These are phyloP conservation scores for Sclerotiophoma versabilis DNA, from an alignment of 2,329 filamentous ascomycete species.

Conservation along the genomic window DNA sequence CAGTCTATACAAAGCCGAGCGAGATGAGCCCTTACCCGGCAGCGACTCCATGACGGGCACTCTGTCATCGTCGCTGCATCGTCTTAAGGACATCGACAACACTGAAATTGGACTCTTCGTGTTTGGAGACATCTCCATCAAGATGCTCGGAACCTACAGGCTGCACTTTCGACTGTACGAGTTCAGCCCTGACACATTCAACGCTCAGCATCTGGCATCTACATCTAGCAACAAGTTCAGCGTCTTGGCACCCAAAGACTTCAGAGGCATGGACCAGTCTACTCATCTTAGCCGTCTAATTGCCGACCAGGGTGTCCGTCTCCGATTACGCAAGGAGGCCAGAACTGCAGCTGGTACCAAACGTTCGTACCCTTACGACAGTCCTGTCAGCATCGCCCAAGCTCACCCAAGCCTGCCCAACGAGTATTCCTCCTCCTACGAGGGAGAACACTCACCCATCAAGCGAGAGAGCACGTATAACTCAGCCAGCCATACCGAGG, in stretches of 20 bases:
- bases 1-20: slow-evolving; percentile 59
- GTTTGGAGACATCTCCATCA: slow-evolving; percentile 86
- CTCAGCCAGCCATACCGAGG: neutral
- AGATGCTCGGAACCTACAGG: slow-evolving; percentile 73
- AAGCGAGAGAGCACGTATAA: slow-evolving; percentile 13
- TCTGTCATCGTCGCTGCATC: slow-evolving; percentile 80
- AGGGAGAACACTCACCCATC: slow-evolving; percentile 14
- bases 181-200: slow-evolving; percentile 47
- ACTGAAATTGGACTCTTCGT: slow-evolving; percentile 85
- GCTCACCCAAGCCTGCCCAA: slow-evolving; percentile 8
- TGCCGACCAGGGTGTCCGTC: slow-evolving; percentile 83
- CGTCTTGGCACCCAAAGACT: slow-evolving; percentile 69
- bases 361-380: slow-evolving; percentile 27
- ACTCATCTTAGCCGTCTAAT: slow-evolving; percentile 82
- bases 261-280: slow-evolving; percentile 81
- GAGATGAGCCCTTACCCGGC: slow-evolving; percentile 53
- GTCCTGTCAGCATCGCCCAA: slow-evolving; percentile 11
- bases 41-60: slow-evolving; percentile 71
- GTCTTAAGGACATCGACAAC: slow-evolving; percentile 79
- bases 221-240: slow-evolving; percentile 72
- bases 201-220: slow-evolving; percentile 54
- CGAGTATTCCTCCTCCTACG: slow-evolving; percentile 14
- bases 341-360: slow-evolving; percentile 52
- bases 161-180: slow-evolving; percentile 79
- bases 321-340: slow-evolving; percentile 84